Base-by-base conservation (phyloP, 1,284 basidiomycete genomes). In the Cutaneotrichosporon sp. region DNA sequence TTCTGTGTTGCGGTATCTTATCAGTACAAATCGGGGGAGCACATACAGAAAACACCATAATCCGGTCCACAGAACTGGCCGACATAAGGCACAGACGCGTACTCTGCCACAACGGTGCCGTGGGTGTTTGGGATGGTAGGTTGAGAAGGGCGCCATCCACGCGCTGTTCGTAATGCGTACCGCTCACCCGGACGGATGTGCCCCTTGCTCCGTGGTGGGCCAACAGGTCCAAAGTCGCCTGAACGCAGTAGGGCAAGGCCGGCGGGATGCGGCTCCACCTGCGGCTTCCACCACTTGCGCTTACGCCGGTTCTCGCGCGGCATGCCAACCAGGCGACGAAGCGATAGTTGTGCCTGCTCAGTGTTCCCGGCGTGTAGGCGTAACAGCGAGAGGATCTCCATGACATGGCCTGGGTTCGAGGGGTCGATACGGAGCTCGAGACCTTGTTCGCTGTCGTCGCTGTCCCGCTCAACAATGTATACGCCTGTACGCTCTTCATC, bases 91-190 rank as follows among this genome's bases (percentile, higher is more conserved):
- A 93, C 91, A 14, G 88, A 83, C 4, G 85, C 84, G 72, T 94
- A 94, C 42, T 84, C 83, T 1, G 92, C 91, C 0, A 98, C 94
- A 13, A 92, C 86, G 1, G 91, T 90, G 4, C 96, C 96, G 68
- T 86, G 85, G 4, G 89, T 87, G 73, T 97, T 97, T 0, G 95
- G 96, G 11, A 97, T 81, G 26, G 91, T 18, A 2, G 38, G 60
- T 11, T 58, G 32, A 9, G 34, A 5, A n/a, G 21, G 13, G 49
- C 32, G n/a, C 47, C 32, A 10, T 34, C 31, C 16, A 13, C 49
- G 38, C 13, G 56, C 30, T 4, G 49, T 31, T 2, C 60, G 52
- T 40, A 42, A 61, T 14, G 31, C 60, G 34, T 64, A 50, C n/a
- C 58, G 18, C 58, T 63, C 50, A 34, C 61, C 52, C 7, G 56